Evolutionary conservation across 495 filamentous ascomycete species (phyloP).

Genomic region (Trichoderma virens): DNA sequence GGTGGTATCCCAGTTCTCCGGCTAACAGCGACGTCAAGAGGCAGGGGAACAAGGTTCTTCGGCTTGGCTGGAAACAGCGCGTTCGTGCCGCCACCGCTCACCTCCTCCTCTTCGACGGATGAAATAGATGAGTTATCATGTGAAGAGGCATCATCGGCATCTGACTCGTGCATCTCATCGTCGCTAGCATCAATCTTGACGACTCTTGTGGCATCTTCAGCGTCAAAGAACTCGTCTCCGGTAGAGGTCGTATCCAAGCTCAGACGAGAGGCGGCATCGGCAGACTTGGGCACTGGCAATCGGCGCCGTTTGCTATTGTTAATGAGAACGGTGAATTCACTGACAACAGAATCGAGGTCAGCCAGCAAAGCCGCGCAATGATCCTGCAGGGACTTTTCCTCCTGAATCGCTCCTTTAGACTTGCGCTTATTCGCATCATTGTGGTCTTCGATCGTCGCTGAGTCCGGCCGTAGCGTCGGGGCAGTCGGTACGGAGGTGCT

Average conservation of each 20-base stretch:
- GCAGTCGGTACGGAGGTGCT: constrained; percentile 39
- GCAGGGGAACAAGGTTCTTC: constrained; percentile 71
- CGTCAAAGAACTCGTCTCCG: constrained; percentile 90
- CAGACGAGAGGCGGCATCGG: constrained; percentile 45
- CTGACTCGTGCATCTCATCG: constrained; percentile 42
- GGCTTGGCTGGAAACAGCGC: constrained; percentile 64
- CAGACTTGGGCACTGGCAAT: constrained; percentile 39
- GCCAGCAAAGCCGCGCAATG: constrained; percentile 71
- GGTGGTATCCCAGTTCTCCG: constrained; percentile 65
- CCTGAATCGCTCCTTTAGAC: constrained; percentile 28
- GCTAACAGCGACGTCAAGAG: constrained; percentile 51
- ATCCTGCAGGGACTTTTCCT: constrained; percentile 58
- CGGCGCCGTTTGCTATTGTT: constrained; percentile 72
- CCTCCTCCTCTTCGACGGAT: constrained; percentile 47
- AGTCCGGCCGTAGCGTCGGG: constrained; percentile 36
- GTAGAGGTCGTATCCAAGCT: constrained; percentile 70
- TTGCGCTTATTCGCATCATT: constrained; percentile 13
- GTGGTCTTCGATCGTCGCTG: constrained; percentile 18
- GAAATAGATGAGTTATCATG: constrained; percentile 55
- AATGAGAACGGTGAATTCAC: constrained; percentile 72
- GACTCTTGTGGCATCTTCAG: constrained; percentile 63
- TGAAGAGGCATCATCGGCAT: constrained; percentile 46
- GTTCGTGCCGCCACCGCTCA: constrained; percentile 31
- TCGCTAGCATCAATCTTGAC: constrained; percentile 62
- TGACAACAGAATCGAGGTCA: constrained; percentile 74